Conservation (phyloP, 192 early-diverging fungal species). For the Backusella parvicylindrica region DNA sequence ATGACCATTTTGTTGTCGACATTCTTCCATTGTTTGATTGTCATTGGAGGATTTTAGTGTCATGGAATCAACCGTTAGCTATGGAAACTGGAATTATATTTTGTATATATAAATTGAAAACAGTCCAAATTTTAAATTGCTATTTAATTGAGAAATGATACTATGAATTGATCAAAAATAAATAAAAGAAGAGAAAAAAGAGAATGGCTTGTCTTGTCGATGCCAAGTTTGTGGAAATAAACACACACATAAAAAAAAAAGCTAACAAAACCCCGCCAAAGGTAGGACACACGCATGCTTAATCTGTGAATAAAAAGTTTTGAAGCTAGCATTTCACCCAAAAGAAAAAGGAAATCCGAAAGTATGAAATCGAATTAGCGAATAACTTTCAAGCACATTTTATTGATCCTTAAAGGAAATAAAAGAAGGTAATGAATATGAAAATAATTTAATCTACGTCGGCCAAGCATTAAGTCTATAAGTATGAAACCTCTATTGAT, state of each 20-base stretch:
- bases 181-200: not conserved
- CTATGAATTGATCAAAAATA: not conserved
- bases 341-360: not conserved
- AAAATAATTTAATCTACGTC: not conserved
- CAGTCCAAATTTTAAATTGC: too few relatives aligned
- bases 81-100: not conserved
- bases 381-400: not conserved
- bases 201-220: not conserved
- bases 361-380: not conserved
- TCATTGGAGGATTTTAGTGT: not conserved
- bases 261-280: not conserved
- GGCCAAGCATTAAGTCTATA: not conserved
- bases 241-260: not conserved
- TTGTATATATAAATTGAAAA: not conserved
- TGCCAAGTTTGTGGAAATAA: not conserved
- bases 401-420: not conserved
- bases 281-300: not conserved
- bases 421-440: not conserved
- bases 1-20: conserved; percentile 66
- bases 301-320: not conserved
- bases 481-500: not conserved
- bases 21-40: not conserved
- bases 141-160: not conserved
- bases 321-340: not conserved
- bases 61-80: not conserved